These are phyloP conservation scores for Claviceps arundinis DNA, from an alignment of 2,329 filamentous ascomycete species.

Conservation along the genomic window DNA sequence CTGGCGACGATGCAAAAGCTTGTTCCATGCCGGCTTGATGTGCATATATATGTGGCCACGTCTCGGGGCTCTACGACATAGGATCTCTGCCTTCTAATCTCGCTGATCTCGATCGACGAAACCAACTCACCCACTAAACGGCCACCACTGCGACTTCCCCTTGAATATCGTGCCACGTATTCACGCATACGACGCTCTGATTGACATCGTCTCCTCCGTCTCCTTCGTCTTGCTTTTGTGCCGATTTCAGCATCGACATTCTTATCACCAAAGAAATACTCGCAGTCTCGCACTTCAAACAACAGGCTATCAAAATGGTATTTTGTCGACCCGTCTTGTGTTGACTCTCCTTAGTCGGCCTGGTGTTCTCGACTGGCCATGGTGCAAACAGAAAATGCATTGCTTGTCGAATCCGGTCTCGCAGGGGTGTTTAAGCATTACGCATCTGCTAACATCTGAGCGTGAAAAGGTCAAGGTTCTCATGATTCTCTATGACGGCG, in stretches of 20 bases:
- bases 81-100: background rate
- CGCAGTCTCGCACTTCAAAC: background rate
- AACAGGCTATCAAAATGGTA: conserved; percentile 16
- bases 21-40: background rate
- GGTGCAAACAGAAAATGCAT: background rate
- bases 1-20: background rate
- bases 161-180: background rate
- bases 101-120: background rate
- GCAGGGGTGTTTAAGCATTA: conserved; percentile 26
- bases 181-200: background rate
- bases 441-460: conserved; percentile 40
- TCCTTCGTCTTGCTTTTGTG: background rate
- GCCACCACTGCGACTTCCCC: background rate
- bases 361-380: conserved; percentile 13
- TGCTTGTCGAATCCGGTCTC: conserved; percentile 17
- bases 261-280: background rate
- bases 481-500: conserved; percentile 84
- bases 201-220: background rate
- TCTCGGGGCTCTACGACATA: background rate
- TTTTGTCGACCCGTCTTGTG: conserved; percentile 16
- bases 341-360: conserved; percentile 13
- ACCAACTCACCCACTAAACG: background rate
- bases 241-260: background rate
- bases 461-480: conserved; percentile 77
- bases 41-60: background rate